Evolutionary conservation across 2,329 filamentous ascomycete genomes (phyloP).

Genomic region (Penicillium hesseltinei): DNA sequence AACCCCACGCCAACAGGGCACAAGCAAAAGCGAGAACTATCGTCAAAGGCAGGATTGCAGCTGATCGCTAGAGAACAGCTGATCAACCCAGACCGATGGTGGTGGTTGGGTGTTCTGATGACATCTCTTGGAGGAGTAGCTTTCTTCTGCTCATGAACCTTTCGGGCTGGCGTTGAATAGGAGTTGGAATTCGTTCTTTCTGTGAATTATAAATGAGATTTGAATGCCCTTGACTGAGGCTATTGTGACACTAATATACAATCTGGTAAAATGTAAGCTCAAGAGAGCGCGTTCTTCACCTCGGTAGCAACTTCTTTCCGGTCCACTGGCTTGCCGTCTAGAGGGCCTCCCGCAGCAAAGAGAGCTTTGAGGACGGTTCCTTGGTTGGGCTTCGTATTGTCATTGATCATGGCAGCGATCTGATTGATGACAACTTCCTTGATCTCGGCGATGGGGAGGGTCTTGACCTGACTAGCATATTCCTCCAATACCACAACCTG

Average conservation of each 20-base stretch:
- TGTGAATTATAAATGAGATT: slow-evolving; percentile 8
- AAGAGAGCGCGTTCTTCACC: slow-evolving; percentile 37
- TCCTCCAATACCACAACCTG: slow-evolving; percentile 46
- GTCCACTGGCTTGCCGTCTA: slow-evolving; percentile 47
- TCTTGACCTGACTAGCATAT: slow-evolving; percentile 44
- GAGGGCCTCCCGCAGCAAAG: slow-evolving; percentile 40
- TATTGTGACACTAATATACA: slow-evolving; percentile 29
- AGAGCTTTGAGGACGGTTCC: slow-evolving; percentile 45
- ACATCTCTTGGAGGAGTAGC: slow-evolving; percentile 45
- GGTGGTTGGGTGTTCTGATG: slow-evolving; percentile 51
- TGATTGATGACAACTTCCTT: slow-evolving; percentile 35
- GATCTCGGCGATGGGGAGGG: slow-evolving; percentile 44
- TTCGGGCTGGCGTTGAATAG: not conserved
- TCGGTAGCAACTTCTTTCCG: slow-evolving; percentile 42
- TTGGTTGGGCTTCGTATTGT: slow-evolving; percentile 37
- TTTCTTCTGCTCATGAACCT: slow-evolving; percentile 33
- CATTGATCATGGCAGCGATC: slow-evolving; percentile 36
- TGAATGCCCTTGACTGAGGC: not conserved
- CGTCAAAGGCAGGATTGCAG: slow-evolving; percentile 8
- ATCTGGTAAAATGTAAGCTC: slow-evolving; percentile 9
- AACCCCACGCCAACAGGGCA: slow-evolving; percentile 53
- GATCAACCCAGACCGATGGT: slow-evolving; percentile 44
- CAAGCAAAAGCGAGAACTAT: slow-evolving; percentile 26
- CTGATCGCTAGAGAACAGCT: slow-evolving; percentile 35
- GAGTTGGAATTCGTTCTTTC: not conserved